Conservation (phyloP, 2,329 filamentous ascomycete genomes). For the Plectosphaerella cucumerina region DNA sequence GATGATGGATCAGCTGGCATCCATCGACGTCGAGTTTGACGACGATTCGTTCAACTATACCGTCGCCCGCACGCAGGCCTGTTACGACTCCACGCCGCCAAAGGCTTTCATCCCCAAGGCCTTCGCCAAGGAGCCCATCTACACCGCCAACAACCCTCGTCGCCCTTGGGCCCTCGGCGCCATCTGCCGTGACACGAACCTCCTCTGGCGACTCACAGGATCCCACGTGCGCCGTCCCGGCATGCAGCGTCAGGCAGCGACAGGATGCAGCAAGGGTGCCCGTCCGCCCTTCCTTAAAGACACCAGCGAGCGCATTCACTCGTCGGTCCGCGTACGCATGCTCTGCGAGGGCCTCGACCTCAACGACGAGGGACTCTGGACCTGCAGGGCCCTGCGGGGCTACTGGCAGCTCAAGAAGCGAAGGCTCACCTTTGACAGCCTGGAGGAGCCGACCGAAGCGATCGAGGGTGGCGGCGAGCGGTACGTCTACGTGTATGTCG, state of each 20-base stretch:
- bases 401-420: conserved; percentile 39
- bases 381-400: conserved; percentile 35
- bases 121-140: conserved; percentile 48
- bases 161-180: conserved; percentile 44
- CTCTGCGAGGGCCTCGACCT: conserved; percentile 44
- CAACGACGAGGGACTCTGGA: conserved; percentile 44
- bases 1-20: conserved; percentile 54
- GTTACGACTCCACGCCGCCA: conserved; percentile 18
- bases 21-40: conserved; percentile 47
- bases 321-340: conserved; percentile 49
- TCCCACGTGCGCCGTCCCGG: conserved; percentile 41
- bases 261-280: conserved; percentile 27
- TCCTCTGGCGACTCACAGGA: conserved; percentile 41
- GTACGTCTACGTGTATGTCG: conserved; percentile 53
- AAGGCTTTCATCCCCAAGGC: conserved; percentile 2
- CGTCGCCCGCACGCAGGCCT: conserved; percentile 19
- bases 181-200: conserved; percentile 32
- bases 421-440: conserved; percentile 24
- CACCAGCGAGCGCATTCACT: conserved; percentile 53
- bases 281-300: conserved; percentile 37
- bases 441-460: conserved; percentile 25
- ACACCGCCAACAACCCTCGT: conserved; percentile 39
- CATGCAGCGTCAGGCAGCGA: conserved; percentile 40
- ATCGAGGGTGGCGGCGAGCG: conserved; percentile 23
- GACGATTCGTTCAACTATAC: conserved; percentile 34